These are phyloP conservation scores for Komagataella mondaviorum DNA, from an alignment of 805 yeast species.

Conservation along the genomic window DNA sequence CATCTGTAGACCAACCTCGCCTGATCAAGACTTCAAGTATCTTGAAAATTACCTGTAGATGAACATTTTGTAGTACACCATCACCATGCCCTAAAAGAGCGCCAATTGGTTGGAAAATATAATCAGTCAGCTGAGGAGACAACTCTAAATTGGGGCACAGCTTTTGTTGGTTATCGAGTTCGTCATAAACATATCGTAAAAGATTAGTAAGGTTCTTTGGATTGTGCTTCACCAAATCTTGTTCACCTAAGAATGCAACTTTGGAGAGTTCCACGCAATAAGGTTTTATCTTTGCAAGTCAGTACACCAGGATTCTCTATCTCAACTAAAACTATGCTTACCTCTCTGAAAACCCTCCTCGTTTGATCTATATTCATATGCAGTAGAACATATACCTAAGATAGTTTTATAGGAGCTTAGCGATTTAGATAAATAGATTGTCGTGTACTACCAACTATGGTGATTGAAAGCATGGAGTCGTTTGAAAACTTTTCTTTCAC, in stretches of 20 bases:
- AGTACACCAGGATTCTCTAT: background rate
- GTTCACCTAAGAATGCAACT: conserved; percentile 13
- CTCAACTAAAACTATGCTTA: background rate
- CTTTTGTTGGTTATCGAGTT: conserved; percentile 6
- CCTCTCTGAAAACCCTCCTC: background rate
- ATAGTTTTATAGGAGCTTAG: background rate
- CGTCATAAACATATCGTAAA: conserved; percentile 18
- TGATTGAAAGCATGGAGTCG: background rate
- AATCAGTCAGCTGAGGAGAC: conserved; percentile 37
- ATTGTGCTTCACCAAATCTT: conserved; percentile 16
- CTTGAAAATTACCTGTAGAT: conserved; percentile 29
- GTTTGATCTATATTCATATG: background rate
- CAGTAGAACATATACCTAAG: background rate
- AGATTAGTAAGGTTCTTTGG: conserved; percentile 18
- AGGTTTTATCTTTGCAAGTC: conserved; percentile 18
- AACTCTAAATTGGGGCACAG: conserved; percentile 5
- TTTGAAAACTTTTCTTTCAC: background rate
- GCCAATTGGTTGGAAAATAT: conserved; percentile 47
- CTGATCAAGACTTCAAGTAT: conserved; percentile 28
- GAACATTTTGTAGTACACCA: conserved; percentile 9
- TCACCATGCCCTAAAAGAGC: conserved; percentile 23
- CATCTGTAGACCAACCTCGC: conserved; percentile 31
- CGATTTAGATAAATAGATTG: background rate
- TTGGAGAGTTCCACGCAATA: conserved; percentile 30
- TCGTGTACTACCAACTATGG: background rate